These are phyloP conservation scores for Lactifluus pinguis DNA, from an alignment of 768 basidiomycete genomes.

Conservation along the genomic window DNA sequence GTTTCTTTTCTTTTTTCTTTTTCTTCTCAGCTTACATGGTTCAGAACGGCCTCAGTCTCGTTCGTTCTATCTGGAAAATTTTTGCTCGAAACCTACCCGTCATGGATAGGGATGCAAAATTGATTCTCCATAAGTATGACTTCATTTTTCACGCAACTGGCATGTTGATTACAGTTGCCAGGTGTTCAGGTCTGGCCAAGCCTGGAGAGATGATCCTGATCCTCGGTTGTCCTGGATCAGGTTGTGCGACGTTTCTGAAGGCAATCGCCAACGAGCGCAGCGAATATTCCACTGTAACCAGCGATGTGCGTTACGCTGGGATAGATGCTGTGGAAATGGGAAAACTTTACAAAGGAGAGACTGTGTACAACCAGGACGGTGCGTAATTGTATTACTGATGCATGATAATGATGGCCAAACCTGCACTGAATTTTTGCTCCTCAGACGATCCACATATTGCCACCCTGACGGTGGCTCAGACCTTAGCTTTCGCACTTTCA, in stretches of 20 bases:
- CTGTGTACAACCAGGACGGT: conserved; percentile 74
- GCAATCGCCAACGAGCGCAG: conserved; percentile 67
- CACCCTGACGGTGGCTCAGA: conserved; percentile 73
- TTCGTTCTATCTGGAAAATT: not conserved
- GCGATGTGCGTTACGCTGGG: conserved; percentile 77
- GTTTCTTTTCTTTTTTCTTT: not conserved
- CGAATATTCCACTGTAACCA: conserved; percentile 53
- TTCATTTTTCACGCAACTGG: not conserved
- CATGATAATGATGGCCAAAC: not conserved
- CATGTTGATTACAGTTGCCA: not conserved
- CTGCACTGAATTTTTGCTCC: conserved; percentile 23
- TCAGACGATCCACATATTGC: conserved; percentile 76
- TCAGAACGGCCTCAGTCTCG: not conserved
- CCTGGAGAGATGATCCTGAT: conserved; percentile 16
- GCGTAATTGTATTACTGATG: not conserved
- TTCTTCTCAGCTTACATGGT: conserved; percentile 2
- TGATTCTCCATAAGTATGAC: conserved; percentile 8
- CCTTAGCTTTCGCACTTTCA: conserved; percentile 60
- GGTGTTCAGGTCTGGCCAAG: conserved; percentile 15
- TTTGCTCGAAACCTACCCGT: not conserved
- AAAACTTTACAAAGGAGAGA: conserved; percentile 69
- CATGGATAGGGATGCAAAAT: not conserved
- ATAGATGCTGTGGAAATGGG: conserved; percentile 69
- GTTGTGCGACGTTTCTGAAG: conserved; percentile 83
- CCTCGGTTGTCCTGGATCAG: conserved; percentile 67